Base-by-base conservation (phyloP, 2,329 filamentous ascomycete genomes). In the Fusarium verrucosum region DNA sequence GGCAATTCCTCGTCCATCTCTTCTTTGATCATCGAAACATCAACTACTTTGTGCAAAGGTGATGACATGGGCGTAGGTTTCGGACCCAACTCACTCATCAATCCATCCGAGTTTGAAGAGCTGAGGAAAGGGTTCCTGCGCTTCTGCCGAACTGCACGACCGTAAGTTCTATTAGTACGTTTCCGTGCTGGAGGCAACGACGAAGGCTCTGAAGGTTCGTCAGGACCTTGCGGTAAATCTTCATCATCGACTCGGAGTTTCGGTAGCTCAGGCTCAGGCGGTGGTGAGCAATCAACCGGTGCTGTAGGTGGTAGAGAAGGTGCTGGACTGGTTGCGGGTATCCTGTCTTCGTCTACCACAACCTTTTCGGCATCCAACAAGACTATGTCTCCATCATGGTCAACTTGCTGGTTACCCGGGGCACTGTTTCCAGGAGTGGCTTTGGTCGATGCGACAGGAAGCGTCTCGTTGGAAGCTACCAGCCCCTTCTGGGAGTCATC, bases 271-370 rank as follows among this genome's bases (percentile, higher is more conserved):
- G 76, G 72, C 20, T 77, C 77, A 4, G 73, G 70, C 7, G 66
- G 69, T 7, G 52, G 45, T 13, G 45, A 52, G n/a, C 62, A 23
- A 43, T 69, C 70, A 11, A 53, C 58, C 9, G 59, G 68, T 22
- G 52, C 54, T 5, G 69, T 70, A 13, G 65, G 65, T n/a, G 75
- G 66, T 6, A 75, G 59, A 7, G 74, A 72, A 30, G 70, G 67
- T 3, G 73, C 61, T n/a, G 77, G 77, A 32, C 77, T 79, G 23
- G 77, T 79, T 41, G 77, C 77, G 2, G 77, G 77, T 54, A 79
- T 79, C 67, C 73, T 75, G n/a, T 77, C 75, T 38, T 77, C 76
- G 4, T 76, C 74, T 3, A 62, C 41, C 1, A 50, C 28, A 10
- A 55, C 44, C 23, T 69, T 72, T 14, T 64, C 56, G 25, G 17